Base-by-base conservation (phyloP, 2,329 filamentous ascomycete genomes). In the Cladosporium sp. region DNA sequence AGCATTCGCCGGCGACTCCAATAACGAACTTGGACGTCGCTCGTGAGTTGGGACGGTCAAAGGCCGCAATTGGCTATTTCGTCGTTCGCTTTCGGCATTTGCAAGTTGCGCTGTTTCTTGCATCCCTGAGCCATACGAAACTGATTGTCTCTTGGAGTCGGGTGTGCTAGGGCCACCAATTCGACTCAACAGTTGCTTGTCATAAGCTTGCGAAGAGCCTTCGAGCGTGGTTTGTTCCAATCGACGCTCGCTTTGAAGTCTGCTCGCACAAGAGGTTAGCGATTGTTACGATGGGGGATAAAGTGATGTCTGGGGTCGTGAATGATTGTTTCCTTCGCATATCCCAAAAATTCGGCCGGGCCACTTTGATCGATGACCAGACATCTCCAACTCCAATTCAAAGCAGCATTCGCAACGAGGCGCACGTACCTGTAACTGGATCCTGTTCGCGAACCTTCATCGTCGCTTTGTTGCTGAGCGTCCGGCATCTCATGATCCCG, bases 141-240 rank as follows among this genome's bases (percentile, higher is more conserved):
- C 43, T 6, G 66, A 68, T 32, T 60, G 59, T 46, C 77, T 71
- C 14, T 78, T 76, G 13, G 49, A 52, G 32, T 49, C 43, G 22
- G 77, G 77, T 7, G 80, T 81, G 53, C 77, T 77, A 5, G 79
- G 76, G 43, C 81, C 81, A 32, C 80, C 80, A 54, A 84, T 83
- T 59, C 81, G 82, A 45, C 79, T 81, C 22, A 84, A 67, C 10
- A 84, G 68, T 56, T 81, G 78, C 64, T 83, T 78, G 61, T 84
- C 81, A 66, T 84, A 84, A 32, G 77, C 79, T 61, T 83, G 78
- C 19, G 79, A 82, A 2, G 80, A 82, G 53, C 74, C 75, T 58
- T 80, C 75, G 38, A 82, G 74, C 43, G 79, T 77, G 56, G 77
- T 72, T 57, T 78, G 74, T 43, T 80, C 81, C 44, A 83, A 74